Base-by-base conservation (phyloP, 2,329 filamentous ascomycete genomes). In the Colletotrichum scovillei region DNA sequence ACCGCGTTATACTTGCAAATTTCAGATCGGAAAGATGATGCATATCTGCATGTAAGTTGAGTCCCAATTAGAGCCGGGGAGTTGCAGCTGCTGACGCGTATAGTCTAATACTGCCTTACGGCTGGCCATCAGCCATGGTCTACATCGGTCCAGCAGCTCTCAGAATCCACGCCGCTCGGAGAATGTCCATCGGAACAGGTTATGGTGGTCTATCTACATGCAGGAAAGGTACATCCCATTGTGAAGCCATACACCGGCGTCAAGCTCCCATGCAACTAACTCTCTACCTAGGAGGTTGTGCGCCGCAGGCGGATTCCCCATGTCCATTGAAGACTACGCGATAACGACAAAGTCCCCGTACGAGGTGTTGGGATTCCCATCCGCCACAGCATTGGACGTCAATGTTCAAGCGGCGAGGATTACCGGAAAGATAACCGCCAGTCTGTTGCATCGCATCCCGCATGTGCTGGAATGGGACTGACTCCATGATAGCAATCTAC, bases 201-300 rank as follows among this genome's bases (percentile, higher is more conserved):
- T 74, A 3, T 73, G 73, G 73, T 74, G 73, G 73, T 69, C 73
- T 1, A 30, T 74, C 7, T 74, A 74, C 53, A 73, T 74, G 73
- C 73, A 74, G 14, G 72, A 72, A 52, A 60, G 72, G 72, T 65
- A 42, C 38, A 3, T 42, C 16, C 6, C 19, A 46, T 19, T 4
- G 3, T 16, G 2, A 12, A 11, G 26, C 32, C 14, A 7, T 9
- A 22, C 38, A 22, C 12, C 4, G 22, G 6, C 19, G 5, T 4
- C 11, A 2, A 11, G 22, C 22, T 16, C 2, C 3, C 72, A 71
- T 12, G 69, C 46, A 26, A 7, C 1, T 16, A 14, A 42, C 38
- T 42, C 3, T 42, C 6, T 7, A 3, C 16, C 0, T 0, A 74
- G 72, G 58, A 74, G 67, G 59, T 0, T 74, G n/a, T 64, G 62